Evolutionary conservation across 1,284 basidiomycete genomes (phyloP), one percentile per base, ranked within the genome.

Genomic region (Cutaneotrichosporon curvatum): DNA sequence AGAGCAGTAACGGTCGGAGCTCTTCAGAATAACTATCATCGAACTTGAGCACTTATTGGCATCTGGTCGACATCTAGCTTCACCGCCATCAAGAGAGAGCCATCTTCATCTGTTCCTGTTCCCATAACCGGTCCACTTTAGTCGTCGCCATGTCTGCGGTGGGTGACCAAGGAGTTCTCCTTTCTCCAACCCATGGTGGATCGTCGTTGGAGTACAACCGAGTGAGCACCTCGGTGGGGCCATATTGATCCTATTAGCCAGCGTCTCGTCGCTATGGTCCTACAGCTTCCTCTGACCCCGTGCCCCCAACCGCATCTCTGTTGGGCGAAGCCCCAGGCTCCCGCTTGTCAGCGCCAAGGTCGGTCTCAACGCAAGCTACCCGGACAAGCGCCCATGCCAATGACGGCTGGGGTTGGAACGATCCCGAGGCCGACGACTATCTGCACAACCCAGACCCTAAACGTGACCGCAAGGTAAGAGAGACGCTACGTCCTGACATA

Each of bases 391-490:
- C 43, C 2, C 41, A 33, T 16, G 37, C 44, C 3, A 49, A 43
- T 15, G 48, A 48, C 20, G 53, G 50, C 2, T 55, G 42, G 56
- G 53, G 31, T 4, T 57, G 51, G 58, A 54, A 54, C 18, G 53
- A 61, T 40, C 61, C 67, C 10, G 73, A 75, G 52, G 60, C 65
- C 14, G 73, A 73, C 57, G 65, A 76, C 55, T 65, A 75, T 62
- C 50, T 65, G 55, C 64, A 67, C 60, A 68, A 73, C 51, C 67
- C 73, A 33, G 70, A 77, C 63, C 84, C 85, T 3, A 77, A 77
- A 37, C 75, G 83, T 38, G 84, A 87, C 63, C 69, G 77, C 50
- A 79, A 77, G 50, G 67, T 68, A 40, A 43, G 61, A 4, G 40
- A 43, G 61, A 4, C 7, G 25, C 25, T 12, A 28, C 11, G 12